phyloP scores from a whole-genome alignment of 306 rosid genomes.

The Prunus persica region Prunus_persica_NCBIv2 NC_034013.1:15577501-15578000 shows the following conservation, averaged over 20 bases:
- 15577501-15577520: background rate
- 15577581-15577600: background rate
- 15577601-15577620: background rate
- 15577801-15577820: too few species aligned
- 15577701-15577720: too few species aligned
- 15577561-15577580: background rate
- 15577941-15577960: background rate
- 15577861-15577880: background rate
- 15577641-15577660: too few species aligned
- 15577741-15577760: too few species aligned
- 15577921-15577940: slow-evolving; percentile 7
- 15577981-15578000: slow-evolving; percentile 2
- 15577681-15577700: too few species aligned
- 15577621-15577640: too few species aligned
- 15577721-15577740: too few species aligned
- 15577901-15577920: background rate
- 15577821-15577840: background rate
- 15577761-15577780: too few species aligned
- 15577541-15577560: background rate
- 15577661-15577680: background rate
- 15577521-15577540: background rate
- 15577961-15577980: background rate
- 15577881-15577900: background rate
- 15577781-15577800: too few species aligned
- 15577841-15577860: background rate